These are phyloP conservation scores for Dendrocalamus sinicus DNA, from an alignment of 176 grass and related monocot genomes.

Conservation along the genomic window DNA sequence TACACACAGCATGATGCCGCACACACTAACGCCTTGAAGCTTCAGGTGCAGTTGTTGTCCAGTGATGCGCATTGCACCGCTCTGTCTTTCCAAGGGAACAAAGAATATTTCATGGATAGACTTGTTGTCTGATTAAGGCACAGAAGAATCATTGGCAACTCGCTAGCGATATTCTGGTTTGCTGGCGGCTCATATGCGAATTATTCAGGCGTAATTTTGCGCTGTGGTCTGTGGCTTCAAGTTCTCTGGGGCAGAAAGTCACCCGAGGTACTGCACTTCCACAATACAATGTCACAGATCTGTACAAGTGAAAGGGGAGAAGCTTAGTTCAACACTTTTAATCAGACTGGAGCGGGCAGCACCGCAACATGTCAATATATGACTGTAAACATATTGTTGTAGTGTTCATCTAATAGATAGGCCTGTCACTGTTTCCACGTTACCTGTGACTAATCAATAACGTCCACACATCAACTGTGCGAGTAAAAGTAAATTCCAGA, in stretches of 20 bases:
- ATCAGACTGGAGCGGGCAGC: background rate
- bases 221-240: background rate
- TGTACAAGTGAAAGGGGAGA: background rate
- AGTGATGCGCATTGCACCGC: background rate
- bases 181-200: background rate
- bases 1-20: background rate
- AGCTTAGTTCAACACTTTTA: background rate
- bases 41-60: background rate
- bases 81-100: background rate
- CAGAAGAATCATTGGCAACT: constrained; percentile 3
- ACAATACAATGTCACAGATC: background rate
- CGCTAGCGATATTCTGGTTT: background rate
- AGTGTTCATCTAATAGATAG: background rate
- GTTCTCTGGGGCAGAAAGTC: background rate
- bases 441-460: background rate
- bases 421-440: background rate
- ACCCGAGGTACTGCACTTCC: background rate
- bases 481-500: background rate
- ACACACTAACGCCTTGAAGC: background rate
- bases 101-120: background rate
- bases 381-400: background rate
- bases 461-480: background rate
- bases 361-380: background rate
- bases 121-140: background rate
- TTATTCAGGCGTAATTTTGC: background rate